Percentiles rank a stretch among this genome's conserved stretches.
Evolutionary conservation across 306 rosid genomes (phyloP).

Genomic region (Cicer chorassanicum): DNA sequence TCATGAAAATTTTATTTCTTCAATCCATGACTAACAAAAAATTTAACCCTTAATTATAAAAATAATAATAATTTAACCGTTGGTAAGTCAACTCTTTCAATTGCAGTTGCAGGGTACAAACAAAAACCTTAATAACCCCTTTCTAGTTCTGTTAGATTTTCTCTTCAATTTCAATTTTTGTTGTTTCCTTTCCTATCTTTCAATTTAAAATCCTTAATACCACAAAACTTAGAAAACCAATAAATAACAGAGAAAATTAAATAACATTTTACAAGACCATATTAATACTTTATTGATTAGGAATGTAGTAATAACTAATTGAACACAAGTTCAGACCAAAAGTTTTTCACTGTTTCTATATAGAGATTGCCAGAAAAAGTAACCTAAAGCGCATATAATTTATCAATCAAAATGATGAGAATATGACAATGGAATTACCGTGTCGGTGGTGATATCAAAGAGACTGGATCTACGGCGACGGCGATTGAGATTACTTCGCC

Average conservation of each 20-base stretch:
- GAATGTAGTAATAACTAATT: constrained; percentile 12
- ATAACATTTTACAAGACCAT: neutral
- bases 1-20: constrained; percentile 33
- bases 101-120: constrained; percentile 1
- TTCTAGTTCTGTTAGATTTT: constrained; percentile 11
- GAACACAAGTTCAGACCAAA: constrained; percentile 26
- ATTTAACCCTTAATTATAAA: neutral
- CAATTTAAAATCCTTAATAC: no score
- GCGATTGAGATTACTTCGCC: constrained; percentile 90
- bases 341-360: neutral
- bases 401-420: neutral
- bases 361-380: neutral
- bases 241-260: constrained; percentile 22
- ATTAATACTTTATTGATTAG: neutral
- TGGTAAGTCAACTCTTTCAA: constrained; percentile 35
- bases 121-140: constrained; percentile 28
- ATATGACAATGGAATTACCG: constrained; percentile 53
- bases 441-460: constrained; percentile 93
- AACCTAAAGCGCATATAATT: neutral
- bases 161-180: neutral
- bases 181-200: neutral
- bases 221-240: constrained; percentile 24
- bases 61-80: neutral
- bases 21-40: neutral
- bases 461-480: constrained; percentile 99